phyloP scores from a whole-genome alignment of 2,329 filamentous ascomycete species.

The Alternaria conjuncta region DNA sequence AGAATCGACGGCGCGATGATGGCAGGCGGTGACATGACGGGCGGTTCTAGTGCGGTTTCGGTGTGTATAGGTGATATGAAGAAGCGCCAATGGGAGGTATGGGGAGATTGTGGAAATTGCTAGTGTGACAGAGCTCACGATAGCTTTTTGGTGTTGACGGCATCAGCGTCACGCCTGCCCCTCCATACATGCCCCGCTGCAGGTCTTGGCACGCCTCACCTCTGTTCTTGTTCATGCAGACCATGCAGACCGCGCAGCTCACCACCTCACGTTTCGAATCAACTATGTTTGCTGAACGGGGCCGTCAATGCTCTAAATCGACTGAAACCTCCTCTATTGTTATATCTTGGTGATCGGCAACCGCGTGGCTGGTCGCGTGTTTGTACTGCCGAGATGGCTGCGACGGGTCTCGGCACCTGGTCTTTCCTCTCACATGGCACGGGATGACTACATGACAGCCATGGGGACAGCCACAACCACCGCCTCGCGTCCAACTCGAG shows the following conservation, averaged over 20 bases:
- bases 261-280: not conserved
- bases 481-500: conserved; percentile 3
- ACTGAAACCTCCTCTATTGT: not conserved
- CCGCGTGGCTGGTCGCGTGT: not conserved
- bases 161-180: conserved; percentile 27
- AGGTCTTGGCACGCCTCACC: conserved; percentile 24
- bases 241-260: not conserved
- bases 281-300: not conserved
- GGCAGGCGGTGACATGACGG: conserved; percentile 80
- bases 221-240: not conserved
- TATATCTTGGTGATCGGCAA: not conserved
- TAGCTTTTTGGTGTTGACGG: conserved; percentile 44
- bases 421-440: conserved; percentile 6
- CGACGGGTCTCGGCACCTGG: not conserved
- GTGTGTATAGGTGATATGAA: conserved; percentile 10
- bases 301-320: not conserved
- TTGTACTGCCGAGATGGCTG: not conserved
- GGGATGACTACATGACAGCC: conserved; percentile 2
- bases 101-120: conserved; percentile 26
- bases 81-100: conserved; percentile 25
- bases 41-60: conserved; percentile 23
- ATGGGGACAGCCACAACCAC: conserved; percentile 4
- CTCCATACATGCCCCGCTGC: conserved; percentile 19
- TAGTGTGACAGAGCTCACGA: conserved; percentile 35
- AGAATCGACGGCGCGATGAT: conserved; percentile 99